Evolutionary conservation across 768 basidiomycete genomes (phyloP).

Genomic region (Trametes elegans): DNA sequence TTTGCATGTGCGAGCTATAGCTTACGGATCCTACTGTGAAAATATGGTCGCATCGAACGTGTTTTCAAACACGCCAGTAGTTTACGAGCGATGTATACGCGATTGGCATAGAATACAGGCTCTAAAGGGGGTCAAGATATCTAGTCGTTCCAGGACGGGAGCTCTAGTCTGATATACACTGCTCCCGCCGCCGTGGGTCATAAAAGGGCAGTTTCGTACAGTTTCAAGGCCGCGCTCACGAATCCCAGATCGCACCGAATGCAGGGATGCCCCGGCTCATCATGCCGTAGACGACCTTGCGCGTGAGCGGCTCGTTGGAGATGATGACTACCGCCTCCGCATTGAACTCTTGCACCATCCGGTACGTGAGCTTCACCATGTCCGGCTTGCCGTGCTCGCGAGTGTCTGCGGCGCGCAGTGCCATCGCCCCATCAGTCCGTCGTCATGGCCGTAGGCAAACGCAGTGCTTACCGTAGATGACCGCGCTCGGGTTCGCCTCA

Average conservation of each 20-base stretch:
- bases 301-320: conserved; percentile 55
- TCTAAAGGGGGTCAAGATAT: not conserved
- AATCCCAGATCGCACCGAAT: conserved; percentile 63
- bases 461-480: conserved; percentile 50
- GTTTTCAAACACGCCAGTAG: not conserved
- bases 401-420: conserved; percentile 26
- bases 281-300: conserved; percentile 59
- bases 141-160: not conserved
- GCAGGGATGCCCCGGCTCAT: conserved; percentile 59
- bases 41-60: not conserved
- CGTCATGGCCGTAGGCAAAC: no score
- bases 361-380: conserved; percentile 38
- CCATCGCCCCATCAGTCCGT: no score
- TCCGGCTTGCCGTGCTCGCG: conserved; percentile 36
- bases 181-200: no score
- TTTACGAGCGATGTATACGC: not conserved
- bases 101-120: not conserved
- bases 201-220: no score
- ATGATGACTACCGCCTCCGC: conserved; percentile 54
- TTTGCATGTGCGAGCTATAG: not conserved
- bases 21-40: not conserved
- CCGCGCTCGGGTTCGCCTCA: conserved; percentile 46
- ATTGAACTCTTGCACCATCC: conserved; percentile 36
- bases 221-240: no score
- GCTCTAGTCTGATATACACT: no score